Evolutionary conservation across 73 alveolate species (phyloP).

Genomic region (Symbiodinium pilosum): DNA sequence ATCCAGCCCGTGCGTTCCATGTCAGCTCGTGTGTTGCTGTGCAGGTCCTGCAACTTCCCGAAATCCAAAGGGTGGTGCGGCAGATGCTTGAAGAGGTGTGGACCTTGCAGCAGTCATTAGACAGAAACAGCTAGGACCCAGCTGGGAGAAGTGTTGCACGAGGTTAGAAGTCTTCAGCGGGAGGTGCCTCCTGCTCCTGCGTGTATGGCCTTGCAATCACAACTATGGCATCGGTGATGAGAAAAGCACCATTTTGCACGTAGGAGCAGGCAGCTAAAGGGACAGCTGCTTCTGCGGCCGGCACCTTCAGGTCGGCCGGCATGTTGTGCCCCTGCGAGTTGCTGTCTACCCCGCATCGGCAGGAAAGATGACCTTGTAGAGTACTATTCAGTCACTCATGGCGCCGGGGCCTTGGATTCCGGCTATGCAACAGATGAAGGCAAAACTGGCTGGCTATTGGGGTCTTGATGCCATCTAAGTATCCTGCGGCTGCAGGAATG

Average conservation of each 20-base stretch:
- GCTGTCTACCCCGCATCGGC: neutral
- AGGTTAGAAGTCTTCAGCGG: constrained; percentile 8
- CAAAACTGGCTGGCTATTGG: neutral
- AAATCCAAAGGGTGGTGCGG: constrained; percentile 84
- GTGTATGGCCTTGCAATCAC: too few relatives aligned
- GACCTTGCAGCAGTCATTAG: neutral
- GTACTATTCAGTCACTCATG: constrained; percentile 85
- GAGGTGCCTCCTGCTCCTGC: neutral
- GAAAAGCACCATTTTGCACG: neutral
- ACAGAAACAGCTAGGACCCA: neutral
- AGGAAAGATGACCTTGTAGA: constrained; percentile 77
- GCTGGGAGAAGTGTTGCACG: neutral
- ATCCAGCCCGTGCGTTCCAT: neutral
- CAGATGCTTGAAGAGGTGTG: constrained; percentile 78
- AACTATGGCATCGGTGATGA: too few relatives aligned
- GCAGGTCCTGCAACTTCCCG: constrained; percentile 80
- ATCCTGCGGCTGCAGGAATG: constrained; percentile 25
- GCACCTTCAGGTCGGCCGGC: neutral
- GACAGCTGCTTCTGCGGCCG: neutral
- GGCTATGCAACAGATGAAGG: neutral
- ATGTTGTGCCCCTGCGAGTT: too few relatives aligned
- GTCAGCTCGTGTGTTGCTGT: neutral
- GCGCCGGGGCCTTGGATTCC: neutral
- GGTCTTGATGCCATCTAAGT: neutral
- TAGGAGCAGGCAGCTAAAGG: neutral